phyloP scores from a whole-genome alignment of 1,284 basidiomycete species.

The Farysia itapuensis region DNA sequence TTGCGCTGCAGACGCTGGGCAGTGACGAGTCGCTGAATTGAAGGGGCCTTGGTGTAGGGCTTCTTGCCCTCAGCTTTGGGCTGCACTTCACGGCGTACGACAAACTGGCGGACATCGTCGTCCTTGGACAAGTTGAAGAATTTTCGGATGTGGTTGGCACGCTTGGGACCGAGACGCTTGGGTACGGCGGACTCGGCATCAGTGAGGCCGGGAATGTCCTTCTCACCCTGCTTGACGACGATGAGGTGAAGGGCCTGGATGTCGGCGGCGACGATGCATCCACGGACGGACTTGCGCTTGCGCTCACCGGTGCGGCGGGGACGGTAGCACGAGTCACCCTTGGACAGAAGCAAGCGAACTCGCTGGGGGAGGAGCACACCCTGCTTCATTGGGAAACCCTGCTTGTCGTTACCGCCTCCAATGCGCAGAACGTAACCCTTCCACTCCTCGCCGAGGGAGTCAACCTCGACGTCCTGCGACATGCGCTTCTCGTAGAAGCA shows the following conservation, averaged over 20 bases:
- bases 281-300: constrained; percentile 97
- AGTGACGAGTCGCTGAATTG: constrained; percentile 72
- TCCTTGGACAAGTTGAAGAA: constrained; percentile 99
- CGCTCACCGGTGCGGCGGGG: constrained; percentile 89
- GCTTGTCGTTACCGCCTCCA: constrained; percentile 89
- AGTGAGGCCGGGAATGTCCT: constrained; percentile 87
- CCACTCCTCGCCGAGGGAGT: constrained; percentile 91
- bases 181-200: constrained; percentile 77
- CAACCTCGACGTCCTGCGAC: constrained; percentile 88
- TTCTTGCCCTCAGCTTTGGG: constrained; percentile 92
- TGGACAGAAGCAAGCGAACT: constrained; percentile 88
- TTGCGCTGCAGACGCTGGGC: constrained; percentile 93
- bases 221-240: constrained; percentile 95
- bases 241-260: constrained; percentile 92
- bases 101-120: constrained; percentile 95
- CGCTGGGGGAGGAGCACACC: constrained; percentile 93
- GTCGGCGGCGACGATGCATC: constrained; percentile 91
- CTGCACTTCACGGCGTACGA: constrained; percentile 79
- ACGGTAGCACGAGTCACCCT: constrained; percentile 98
- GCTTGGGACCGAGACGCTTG: constrained; percentile 90
- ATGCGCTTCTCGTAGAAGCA: constrained; percentile 97
- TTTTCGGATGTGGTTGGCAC: constrained; percentile 72
- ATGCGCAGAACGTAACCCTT: constrained; percentile 97
- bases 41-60: constrained; percentile 96
- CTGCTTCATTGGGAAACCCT: constrained; percentile 95